Percentiles rank a stretch among this genome's conserved stretches.
phyloP scores from a whole-genome alignment of 176 grass and related monocot genomes.

The Triticum timopheevii region DNA sequence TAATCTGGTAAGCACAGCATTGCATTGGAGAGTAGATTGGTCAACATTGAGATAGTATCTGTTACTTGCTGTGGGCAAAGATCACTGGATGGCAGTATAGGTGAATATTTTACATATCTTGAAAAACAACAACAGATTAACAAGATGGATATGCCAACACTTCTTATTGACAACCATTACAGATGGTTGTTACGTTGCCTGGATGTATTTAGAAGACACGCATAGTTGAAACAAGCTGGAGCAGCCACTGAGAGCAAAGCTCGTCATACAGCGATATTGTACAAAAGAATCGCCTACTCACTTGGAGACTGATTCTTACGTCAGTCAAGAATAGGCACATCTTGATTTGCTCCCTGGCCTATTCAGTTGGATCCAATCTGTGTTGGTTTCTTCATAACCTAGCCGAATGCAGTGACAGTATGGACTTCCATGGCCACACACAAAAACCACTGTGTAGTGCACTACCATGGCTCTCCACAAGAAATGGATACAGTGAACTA shows the following conservation, averaged over 20 bases:
- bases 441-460: conserved; percentile 16
- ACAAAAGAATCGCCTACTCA: neutral
- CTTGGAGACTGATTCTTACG: neutral
- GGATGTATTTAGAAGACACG: neutral
- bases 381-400: conserved; percentile 7
- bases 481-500: conserved; percentile 23
- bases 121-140: neutral
- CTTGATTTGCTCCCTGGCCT: neutral
- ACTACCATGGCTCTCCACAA: neutral
- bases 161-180: conserved; percentile 23
- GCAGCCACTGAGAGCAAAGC: neutral
- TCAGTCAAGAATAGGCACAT: conserved; percentile 4
- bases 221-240: neutral
- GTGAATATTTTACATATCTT: neutral
- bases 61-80: neutral
- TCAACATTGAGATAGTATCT: neutral
- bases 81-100: neutral
- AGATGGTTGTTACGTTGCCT: conserved; percentile 9
- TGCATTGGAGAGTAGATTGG: neutral
- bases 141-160: neutral
- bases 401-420: neutral
- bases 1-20: neutral
- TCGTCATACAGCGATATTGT: neutral
- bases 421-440: neutral
- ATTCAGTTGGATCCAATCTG: conserved; percentile 9